phyloP scores from a whole-genome alignment of 1,284 basidiomycete species.

The Sutorius eximius region DNA sequence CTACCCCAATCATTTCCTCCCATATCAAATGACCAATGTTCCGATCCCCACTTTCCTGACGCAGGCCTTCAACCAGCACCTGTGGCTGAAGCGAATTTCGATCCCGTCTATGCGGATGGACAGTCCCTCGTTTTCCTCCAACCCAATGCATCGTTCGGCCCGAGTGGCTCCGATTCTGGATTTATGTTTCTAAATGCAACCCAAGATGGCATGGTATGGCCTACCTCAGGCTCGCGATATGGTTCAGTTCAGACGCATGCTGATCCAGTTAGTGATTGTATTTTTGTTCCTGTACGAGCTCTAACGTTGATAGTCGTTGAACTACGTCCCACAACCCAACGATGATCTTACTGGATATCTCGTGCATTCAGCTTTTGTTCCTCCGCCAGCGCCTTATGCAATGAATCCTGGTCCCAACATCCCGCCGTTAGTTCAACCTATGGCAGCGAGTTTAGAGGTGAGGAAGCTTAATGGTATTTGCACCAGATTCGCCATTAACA shows the following conservation, averaged over 20 bases:
- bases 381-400: not conserved
- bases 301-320: not conserved
- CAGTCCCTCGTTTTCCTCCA: not conserved
- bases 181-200: not conserved
- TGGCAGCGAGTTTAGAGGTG: not conserved
- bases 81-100: not conserved
- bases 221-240: not conserved
- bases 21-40: not conserved
- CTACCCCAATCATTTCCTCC: not conserved
- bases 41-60: not conserved
- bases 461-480: not conserved
- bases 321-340: not conserved
- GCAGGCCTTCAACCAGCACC: not conserved
- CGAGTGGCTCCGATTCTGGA: not conserved
- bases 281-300: not conserved
- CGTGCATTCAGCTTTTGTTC: not conserved
- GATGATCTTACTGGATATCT: not conserved
- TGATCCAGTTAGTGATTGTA: conserved; percentile 3
- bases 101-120: not conserved
- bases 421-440: not conserved
- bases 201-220: not conserved
- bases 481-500: not conserved
- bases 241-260: not conserved
- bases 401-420: no score
- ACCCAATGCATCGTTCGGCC: not conserved